Conservation (phyloP, 2,329 filamentous ascomycete species). For the Lecanicillium sp. region DNA sequence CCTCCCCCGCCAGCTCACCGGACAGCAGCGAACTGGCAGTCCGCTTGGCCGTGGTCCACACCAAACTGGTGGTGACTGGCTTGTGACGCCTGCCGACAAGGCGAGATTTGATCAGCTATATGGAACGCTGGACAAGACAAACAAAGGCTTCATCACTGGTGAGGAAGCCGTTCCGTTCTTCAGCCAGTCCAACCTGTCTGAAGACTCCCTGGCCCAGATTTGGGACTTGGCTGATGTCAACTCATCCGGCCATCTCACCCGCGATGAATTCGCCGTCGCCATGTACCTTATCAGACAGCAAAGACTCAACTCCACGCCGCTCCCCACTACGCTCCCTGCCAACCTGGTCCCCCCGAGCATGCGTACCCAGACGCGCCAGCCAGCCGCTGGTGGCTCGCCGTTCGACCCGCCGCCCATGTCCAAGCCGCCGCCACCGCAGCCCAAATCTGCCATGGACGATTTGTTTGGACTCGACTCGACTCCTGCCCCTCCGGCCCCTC, state of each 20-base stretch:
- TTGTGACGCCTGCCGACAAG: conserved; percentile 79
- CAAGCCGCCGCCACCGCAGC: conserved; percentile 35
- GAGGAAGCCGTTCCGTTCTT: conserved; percentile 94
- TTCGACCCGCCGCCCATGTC: conserved; percentile 42
- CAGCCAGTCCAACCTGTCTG: conserved; percentile 81
- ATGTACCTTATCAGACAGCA: conserved; percentile 97
- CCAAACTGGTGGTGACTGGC: conserved; percentile 57
- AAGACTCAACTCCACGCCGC: conserved; percentile 55
- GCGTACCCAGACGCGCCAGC: conserved; percentile 55
- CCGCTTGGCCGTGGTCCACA: conserved; percentile 44
- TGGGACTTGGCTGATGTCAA: conserved; percentile 97
- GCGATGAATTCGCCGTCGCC: conserved; percentile 91
- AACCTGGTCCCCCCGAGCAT: conserved; percentile 83
- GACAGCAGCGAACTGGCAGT: conserved; percentile 59
- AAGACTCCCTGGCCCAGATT: conserved; percentile 86
- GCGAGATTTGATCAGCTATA: conserved; percentile 83
- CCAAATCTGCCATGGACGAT: conserved; percentile 85
- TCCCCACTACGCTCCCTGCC: conserved; percentile 73
- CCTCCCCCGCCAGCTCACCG: conserved; percentile 79
- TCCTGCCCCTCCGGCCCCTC: conserved; percentile 38
- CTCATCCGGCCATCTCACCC: conserved; percentile 76
- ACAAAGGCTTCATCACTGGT: conserved; percentile 79
- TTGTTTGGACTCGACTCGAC: conserved; percentile 83
- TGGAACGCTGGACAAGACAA: conserved; percentile 71
- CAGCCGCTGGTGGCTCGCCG: conserved; percentile 31